Conservation (phyloP, 192 early-diverging fungal species). For the Coemansia sp. region DNA sequence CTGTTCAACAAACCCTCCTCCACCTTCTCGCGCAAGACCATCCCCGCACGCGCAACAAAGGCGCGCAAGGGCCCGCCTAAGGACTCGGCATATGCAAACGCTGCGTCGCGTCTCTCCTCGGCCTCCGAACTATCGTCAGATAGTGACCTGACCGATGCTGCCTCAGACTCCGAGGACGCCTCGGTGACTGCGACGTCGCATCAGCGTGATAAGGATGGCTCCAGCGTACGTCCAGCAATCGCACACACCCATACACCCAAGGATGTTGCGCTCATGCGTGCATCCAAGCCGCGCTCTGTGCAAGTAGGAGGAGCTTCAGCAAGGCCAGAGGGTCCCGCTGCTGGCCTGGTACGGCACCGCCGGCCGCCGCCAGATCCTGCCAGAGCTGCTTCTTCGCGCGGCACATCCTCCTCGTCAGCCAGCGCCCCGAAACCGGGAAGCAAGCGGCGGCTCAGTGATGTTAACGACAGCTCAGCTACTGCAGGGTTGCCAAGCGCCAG, state of each 20-base stretch:
- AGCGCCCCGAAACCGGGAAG: slow-evolving; percentile 12
- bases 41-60: slow-evolving; percentile 38
- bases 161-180: background rate
- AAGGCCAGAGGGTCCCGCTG: background rate
- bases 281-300: background rate
- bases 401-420: slow-evolving; percentile 12
- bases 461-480: slow-evolving; percentile 1
- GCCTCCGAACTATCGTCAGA: background rate
- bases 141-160: background rate
- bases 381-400: background rate
- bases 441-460: slow-evolving; percentile 23
- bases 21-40: slow-evolving; percentile 37
- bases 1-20: slow-evolving; percentile 36
- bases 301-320: background rate
- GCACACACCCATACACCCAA: background rate
- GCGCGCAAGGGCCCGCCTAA: slow-evolving; percentile 47
- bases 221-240: background rate
- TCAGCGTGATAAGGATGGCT: background rate
- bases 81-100: slow-evolving; percentile 8
- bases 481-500: background rate
- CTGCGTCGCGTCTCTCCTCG: background rate
- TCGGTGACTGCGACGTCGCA: background rate
- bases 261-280: background rate
- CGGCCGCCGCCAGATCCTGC: background rate
- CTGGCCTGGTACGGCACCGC: background rate